Conservation (phyloP, 768 basidiomycete genomes). For the Russula sp. region DNA sequence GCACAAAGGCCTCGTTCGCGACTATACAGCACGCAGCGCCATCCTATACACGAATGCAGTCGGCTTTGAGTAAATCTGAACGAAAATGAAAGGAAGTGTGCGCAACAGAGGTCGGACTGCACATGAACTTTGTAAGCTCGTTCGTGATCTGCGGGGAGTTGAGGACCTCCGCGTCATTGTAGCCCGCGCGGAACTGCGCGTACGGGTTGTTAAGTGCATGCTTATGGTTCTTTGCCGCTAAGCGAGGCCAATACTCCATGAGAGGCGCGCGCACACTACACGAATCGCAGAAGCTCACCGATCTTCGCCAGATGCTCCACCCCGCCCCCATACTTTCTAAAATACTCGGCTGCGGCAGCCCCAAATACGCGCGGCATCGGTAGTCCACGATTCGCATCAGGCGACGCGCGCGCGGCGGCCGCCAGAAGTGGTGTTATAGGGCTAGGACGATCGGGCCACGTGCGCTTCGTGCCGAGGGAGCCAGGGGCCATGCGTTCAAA, state of each 20-base stretch:
- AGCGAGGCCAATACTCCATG: neutral
- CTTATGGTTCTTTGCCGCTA: slow-evolving; percentile 79
- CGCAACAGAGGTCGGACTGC: slow-evolving; percentile 64
- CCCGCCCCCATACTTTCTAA: slow-evolving; percentile 62
- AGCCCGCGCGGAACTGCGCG: slow-evolving; percentile 77
- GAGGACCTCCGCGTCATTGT: slow-evolving; percentile 66
- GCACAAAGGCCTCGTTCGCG: slow-evolving; percentile 75
- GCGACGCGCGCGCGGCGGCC: slow-evolving; percentile 42
- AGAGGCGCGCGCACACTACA: neutral
- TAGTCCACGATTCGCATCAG: slow-evolving; percentile 63
- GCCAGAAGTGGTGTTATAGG: slow-evolving; percentile 44
- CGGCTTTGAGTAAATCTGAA: neutral
- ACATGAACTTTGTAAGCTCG: slow-evolving; percentile 79
- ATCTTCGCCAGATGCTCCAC: slow-evolving; percentile 70
- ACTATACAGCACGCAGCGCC: slow-evolving; percentile 73
- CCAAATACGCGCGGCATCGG: slow-evolving; percentile 68
- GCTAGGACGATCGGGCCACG: slow-evolving; percentile 48
- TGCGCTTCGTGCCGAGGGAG: slow-evolving; percentile 48
- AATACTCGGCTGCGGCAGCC: slow-evolving; percentile 71
- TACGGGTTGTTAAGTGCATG: slow-evolving; percentile 83
- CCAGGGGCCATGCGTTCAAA: slow-evolving; percentile 84
- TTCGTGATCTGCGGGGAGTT: slow-evolving; percentile 62
- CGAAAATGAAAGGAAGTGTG: neutral
- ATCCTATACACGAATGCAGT: slow-evolving; percentile 39
- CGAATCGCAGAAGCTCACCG: slow-evolving; percentile 37